These are phyloP conservation scores for Cyberlindnera americana DNA, from an alignment of 805 yeast genomes.

Conservation along the genomic window DNA sequence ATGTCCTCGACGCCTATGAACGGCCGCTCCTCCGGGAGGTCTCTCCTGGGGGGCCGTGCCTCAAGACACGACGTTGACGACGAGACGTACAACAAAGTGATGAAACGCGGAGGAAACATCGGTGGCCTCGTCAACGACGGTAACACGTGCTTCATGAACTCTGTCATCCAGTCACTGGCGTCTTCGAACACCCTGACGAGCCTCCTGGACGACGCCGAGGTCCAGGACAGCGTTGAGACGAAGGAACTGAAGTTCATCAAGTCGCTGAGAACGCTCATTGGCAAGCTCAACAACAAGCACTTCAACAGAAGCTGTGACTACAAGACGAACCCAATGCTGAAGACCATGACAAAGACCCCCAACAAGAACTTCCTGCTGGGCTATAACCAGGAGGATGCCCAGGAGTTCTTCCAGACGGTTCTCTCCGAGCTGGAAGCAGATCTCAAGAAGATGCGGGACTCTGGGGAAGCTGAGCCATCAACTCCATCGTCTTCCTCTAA, in stretches of 20 bases:
- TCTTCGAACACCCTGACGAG: slow-evolving; percentile 58
- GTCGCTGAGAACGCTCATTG: slow-evolving; percentile 49
- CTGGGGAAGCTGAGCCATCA: slow-evolving; percentile 5
- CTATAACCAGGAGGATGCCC: slow-evolving; percentile 94
- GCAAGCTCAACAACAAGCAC: slow-evolving; percentile 51
- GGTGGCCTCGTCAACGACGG: slow-evolving; percentile 92
- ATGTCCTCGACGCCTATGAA: not conserved
- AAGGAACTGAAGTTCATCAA: slow-evolving; percentile 45
- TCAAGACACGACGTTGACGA: slow-evolving; percentile 8
- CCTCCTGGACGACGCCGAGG: slow-evolving; percentile 46
- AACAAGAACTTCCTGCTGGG: slow-evolving; percentile 75
- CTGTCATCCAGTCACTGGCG: slow-evolving; percentile 80
- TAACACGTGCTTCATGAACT: slow-evolving; percentile 92
- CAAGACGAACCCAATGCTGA: slow-evolving; percentile 56
- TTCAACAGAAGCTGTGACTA: slow-evolving; percentile 54
- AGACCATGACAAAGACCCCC: slow-evolving; percentile 73
- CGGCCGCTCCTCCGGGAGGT: not conserved
- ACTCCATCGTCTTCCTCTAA: slow-evolving; percentile 11
- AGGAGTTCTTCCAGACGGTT: slow-evolving; percentile 85
- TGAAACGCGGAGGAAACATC: slow-evolving; percentile 62
- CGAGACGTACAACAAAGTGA: slow-evolving; percentile 33
- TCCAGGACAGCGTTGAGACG: slow-evolving; percentile 14
- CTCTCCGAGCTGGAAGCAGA: slow-evolving; percentile 65
- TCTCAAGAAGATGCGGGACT: slow-evolving; percentile 31
- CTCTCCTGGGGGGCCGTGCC: not conserved